Conservation (phyloP, 805 yeast species). For the Zygosaccharomyces pseudorouxii region DNA sequence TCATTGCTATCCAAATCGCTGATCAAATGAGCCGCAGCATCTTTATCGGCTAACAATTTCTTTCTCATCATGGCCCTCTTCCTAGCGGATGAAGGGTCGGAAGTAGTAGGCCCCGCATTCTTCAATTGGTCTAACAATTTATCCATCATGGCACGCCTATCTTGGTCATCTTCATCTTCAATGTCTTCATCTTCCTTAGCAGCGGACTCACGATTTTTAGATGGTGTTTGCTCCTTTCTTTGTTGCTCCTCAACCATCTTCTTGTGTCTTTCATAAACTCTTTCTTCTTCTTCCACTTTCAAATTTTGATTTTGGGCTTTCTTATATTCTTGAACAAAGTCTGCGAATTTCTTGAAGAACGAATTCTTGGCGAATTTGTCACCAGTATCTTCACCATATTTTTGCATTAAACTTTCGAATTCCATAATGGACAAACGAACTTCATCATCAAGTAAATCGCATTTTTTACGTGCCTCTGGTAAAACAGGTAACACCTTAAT, state of each 20-base stretch:
- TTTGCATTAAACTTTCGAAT: slow-evolving; percentile 67
- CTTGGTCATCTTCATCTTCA: slow-evolving; percentile 20
- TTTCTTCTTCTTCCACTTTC: slow-evolving; percentile 75
- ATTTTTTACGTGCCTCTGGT: slow-evolving; percentile 71
- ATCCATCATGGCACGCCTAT: slow-evolving; percentile 64
- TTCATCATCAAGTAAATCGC: slow-evolving; percentile 59
- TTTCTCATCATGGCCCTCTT: slow-evolving; percentile 72
- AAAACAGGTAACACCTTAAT: slow-evolving; percentile 57
- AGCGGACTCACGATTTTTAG: slow-evolving; percentile 9
- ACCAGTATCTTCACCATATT: slow-evolving; percentile 82
- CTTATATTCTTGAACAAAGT: slow-evolving; percentile 73
- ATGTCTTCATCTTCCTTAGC: slow-evolving; percentile 8
- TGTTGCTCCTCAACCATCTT: slow-evolving; percentile 41
- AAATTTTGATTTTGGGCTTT: slow-evolving; percentile 76
- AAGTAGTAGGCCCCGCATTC: slow-evolving; percentile 74
- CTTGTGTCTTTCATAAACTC: slow-evolving; percentile 72
- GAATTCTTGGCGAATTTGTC: slow-evolving; percentile 63
- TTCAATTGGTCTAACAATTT: slow-evolving; percentile 78
- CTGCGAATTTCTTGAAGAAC: slow-evolving; percentile 76
- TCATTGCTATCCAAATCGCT: slow-evolving; percentile 24
- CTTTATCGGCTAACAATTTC: slow-evolving; percentile 40
- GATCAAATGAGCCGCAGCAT: slow-evolving; percentile 12
- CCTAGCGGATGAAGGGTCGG: slow-evolving; percentile 76
- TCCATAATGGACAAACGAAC: slow-evolving; percentile 57
- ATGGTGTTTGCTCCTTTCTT: slow-evolving; percentile 21